phyloP scores from a whole-genome alignment of 202 grass and related monocot genomes.

The Musa balbisiana region DNA sequence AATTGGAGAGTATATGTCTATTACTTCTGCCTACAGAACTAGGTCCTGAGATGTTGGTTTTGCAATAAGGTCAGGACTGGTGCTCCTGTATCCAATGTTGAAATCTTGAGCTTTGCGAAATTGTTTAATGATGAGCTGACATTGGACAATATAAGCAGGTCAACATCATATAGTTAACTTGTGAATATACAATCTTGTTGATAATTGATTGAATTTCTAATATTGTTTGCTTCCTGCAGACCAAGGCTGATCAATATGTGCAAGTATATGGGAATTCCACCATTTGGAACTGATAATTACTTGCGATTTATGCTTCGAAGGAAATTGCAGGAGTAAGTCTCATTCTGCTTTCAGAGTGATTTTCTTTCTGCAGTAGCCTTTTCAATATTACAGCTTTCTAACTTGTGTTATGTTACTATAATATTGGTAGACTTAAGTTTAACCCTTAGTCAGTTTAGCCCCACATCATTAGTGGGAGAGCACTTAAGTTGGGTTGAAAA shows the following conservation, averaged over 20 bases:
- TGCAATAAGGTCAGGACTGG: slow-evolving; percentile 67
- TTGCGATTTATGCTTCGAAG: slow-evolving; percentile 97
- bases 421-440: no score
- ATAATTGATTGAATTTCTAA: neutral
- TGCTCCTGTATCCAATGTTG: slow-evolving; percentile 66
- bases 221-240: slow-evolving; percentile 4
- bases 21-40: neutral
- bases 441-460: no score
- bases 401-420: no score
- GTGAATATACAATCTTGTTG: neutral
- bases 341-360: no score
- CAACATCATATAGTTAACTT: neutral
- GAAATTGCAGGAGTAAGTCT: slow-evolving; percentile 76
- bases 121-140: slow-evolving; percentile 97
- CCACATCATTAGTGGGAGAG: no score
- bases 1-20: neutral
- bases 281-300: slow-evolving; percentile 97
- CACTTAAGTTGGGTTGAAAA: no score
- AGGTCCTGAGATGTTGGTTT: neutral
- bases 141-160: slow-evolving; percentile 78
- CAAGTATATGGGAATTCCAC: slow-evolving; percentile 96
- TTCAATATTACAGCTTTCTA: neutral
- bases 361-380: no score
- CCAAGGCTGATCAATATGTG: slow-evolving; percentile 98
- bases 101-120: slow-evolving; percentile 92